Percentiles rank a stretch among this genome's conserved stretches.
These are phyloP conservation scores for Trichoderma sp. DNA, from an alignment of 2,329 filamentous ascomycete species.

Conservation along the genomic window DNA sequence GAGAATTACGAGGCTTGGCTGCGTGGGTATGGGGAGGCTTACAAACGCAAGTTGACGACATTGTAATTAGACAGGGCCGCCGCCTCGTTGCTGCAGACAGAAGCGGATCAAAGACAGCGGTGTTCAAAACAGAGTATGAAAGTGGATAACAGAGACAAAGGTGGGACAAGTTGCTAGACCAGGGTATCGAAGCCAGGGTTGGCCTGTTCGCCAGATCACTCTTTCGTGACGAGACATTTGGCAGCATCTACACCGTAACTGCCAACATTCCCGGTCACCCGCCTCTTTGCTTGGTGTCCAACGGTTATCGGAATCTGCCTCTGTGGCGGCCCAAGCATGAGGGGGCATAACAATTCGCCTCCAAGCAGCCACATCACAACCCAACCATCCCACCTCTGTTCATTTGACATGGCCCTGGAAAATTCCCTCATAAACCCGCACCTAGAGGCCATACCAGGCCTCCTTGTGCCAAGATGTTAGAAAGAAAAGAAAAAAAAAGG, in stretches of 20 bases:
- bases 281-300: not conserved
- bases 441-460: not conserved
- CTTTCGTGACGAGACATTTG: not conserved
- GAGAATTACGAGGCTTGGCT: not conserved
- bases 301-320: not conserved
- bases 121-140: not conserved
- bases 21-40: not conserved
- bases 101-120: not conserved
- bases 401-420: not conserved
- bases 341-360: not conserved
- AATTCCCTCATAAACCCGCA: not conserved
- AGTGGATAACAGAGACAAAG: not conserved
- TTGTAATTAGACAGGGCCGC: not conserved
- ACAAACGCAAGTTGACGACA: not conserved
- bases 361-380: not conserved
- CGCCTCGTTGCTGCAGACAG: not conserved
- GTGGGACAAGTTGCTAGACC: not conserved
- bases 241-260: constrained; percentile 15
- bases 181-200: not conserved
- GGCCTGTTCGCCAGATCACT: constrained; percentile 12
- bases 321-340: not conserved
- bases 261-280: not conserved
- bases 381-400: not conserved
- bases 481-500: not conserved
- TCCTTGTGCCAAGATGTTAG: not conserved